Conservation (phyloP, 2,329 filamentous ascomycete species). For the Daldinia sp. region DNA sequence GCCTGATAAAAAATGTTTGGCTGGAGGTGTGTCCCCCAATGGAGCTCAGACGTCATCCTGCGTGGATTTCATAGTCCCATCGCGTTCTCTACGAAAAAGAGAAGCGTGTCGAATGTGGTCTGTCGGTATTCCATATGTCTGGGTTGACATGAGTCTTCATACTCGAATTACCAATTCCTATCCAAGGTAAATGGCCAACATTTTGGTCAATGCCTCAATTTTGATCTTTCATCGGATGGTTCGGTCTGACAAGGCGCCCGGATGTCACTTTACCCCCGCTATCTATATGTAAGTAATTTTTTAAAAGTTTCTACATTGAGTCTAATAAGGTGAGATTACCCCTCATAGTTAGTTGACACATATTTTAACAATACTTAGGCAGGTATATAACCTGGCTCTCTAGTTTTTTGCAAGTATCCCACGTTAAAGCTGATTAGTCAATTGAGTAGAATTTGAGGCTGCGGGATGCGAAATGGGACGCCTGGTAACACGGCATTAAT, state of each 20-base stretch:
- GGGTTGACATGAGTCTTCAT: conserved; percentile 10
- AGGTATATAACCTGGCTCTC: background rate
- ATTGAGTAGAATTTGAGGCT: background rate
- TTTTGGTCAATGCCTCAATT: background rate
- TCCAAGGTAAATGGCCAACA: conserved; percentile 8
- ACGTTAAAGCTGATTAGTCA: background rate
- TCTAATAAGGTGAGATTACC: background rate
- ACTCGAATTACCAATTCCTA: conserved; percentile 13
- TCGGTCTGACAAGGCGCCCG: conserved; percentile 21
- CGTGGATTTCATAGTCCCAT: conserved; percentile 31
- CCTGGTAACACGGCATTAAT: background rate
- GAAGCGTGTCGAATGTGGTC: conserved; percentile 10
- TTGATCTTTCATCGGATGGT: conserved; percentile 16
- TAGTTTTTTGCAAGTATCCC: background rate
- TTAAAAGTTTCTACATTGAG: conserved; percentile 1
- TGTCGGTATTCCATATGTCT: conserved; percentile 17
- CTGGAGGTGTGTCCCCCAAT: conserved; percentile 10
- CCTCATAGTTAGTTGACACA: background rate
- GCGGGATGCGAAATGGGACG: background rate
- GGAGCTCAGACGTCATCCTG: conserved; percentile 37
- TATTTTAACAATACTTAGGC: background rate
- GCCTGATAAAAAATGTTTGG: conserved; percentile 22
- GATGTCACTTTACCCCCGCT: conserved; percentile 13
- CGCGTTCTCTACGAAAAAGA: conserved; percentile 13
- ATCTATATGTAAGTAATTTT: background rate